phyloP scores from a whole-genome alignment of 2,329 filamentous ascomycete genomes.

The Fusarium heterosporum region DNA sequence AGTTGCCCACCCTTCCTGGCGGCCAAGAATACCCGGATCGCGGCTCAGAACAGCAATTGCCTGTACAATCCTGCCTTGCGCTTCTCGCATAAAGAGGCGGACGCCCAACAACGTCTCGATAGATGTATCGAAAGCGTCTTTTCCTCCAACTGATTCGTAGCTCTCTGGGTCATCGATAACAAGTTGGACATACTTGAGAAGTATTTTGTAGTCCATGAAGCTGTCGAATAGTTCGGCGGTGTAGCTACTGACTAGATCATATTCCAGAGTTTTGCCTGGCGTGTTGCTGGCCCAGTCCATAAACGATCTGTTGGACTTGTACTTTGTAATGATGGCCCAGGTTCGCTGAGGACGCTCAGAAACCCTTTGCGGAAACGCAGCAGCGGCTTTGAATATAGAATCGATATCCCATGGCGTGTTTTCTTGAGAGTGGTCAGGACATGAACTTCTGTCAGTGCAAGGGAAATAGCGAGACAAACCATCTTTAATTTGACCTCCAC shows the following conservation, averaged over 20 bases:
- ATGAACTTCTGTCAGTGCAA: not conserved
- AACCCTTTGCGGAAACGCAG: not conserved
- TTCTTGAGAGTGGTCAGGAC: not conserved
- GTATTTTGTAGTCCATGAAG: constrained; percentile 8
- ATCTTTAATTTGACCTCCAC: not conserved
- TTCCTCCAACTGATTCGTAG: not conserved
- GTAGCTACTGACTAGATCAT: not conserved
- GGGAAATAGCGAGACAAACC: not conserved
- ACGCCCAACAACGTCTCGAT: not conserved
- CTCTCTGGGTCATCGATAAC: not conserved
- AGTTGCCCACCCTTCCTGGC: not conserved
- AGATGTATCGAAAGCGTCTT: not conserved
- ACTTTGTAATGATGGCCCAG: not conserved
- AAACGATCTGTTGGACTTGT: constrained; percentile 1
- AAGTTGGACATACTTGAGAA: not conserved
- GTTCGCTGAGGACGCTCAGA: not conserved
- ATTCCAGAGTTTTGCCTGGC: not conserved
- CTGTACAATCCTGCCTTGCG: not conserved
- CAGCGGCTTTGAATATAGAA: not conserved
- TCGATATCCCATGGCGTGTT: not conserved
- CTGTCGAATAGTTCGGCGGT: not conserved
- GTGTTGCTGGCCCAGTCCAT: not conserved
- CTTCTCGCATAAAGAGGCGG: not conserved
- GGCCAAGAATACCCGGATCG: not conserved
- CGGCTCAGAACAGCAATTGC: not conserved